Evolutionary conservation across 2,329 filamentous ascomycete species (phyloP).

Genomic region (Hypoxylon sp.): DNA sequence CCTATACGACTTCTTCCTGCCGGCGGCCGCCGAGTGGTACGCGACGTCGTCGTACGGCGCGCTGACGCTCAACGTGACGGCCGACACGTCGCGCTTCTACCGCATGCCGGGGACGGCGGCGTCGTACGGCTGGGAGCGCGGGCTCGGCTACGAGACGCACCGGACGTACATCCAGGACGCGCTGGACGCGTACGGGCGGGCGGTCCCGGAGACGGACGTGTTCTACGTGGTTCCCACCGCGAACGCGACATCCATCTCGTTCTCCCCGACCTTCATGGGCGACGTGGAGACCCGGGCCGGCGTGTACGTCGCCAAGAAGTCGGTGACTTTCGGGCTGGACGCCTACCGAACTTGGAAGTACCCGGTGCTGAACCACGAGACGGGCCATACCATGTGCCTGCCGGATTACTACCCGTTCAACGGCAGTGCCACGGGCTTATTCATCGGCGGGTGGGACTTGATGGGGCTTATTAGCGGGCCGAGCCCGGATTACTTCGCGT

Average conservation of each 20-base stretch:
- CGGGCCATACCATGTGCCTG: conserved; percentile 54
- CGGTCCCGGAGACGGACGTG: conserved; percentile 42
- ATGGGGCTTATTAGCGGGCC: conserved; percentile 53
- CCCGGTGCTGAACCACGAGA: conserved; percentile 55
- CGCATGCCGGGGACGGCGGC: conserved; percentile 43
- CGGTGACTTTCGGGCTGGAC: conserved; percentile 52
- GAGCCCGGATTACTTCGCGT: conserved; percentile 54
- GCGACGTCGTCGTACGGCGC: conserved; percentile 42
- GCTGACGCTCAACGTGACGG: conserved; percentile 36
- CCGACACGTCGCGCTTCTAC: conserved; percentile 45
- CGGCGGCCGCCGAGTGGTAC: conserved; percentile 47
- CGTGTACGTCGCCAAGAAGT: conserved; percentile 47
- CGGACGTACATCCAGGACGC: conserved; percentile 49
- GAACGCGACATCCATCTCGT: conserved; percentile 46
- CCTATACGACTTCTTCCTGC: conserved; percentile 45
- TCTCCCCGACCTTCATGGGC: conserved; percentile 46
- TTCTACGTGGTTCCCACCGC: conserved; percentile 49
- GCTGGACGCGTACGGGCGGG: conserved; percentile 42
- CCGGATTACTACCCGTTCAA: conserved; percentile 54
- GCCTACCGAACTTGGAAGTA: conserved; percentile 49
- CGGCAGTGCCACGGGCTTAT: conserved; percentile 45
- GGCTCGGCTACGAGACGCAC: conserved; percentile 45
- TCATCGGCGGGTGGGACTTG: conserved; percentile 54
- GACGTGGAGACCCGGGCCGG: conserved; percentile 43
- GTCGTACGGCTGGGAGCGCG: conserved; percentile 48